A percentile compares a stretch with the other conserved stretches of the same genome.
phyloP scores from a whole-genome alignment of 352 stramenopile species.

The Phytophthora sansomeana region DNA sequence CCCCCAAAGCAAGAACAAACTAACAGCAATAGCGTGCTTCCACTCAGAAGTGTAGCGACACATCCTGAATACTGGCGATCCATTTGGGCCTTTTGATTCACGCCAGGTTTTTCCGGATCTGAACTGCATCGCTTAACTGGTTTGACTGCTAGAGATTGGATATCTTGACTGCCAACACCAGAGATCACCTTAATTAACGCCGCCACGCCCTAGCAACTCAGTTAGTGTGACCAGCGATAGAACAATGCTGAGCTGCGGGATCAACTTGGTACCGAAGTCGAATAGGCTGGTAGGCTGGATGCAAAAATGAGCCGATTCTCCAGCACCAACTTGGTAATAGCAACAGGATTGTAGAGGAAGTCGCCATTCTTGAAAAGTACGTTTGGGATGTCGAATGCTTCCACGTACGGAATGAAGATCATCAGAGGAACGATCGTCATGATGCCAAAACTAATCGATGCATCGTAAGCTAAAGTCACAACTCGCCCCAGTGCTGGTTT shows the following conservation, averaged over 20 bases:
- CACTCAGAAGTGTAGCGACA: slow-evolving; percentile 1
- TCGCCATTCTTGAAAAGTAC: slow-evolving; percentile 8
- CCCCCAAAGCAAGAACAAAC: slow-evolving; percentile 25
- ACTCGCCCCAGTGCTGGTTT: slow-evolving; percentile 19
- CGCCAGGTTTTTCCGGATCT: too few relatives aligned
- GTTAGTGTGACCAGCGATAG: slow-evolving; percentile 12
- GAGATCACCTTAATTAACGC: slow-evolving; percentile 9
- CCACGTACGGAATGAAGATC: slow-evolving; percentile 30
- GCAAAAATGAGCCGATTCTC: slow-evolving; percentile 28
- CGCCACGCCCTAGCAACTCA: slow-evolving; percentile 7
- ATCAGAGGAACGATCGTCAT: slow-evolving; percentile 18
- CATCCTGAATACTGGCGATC: not conserved
- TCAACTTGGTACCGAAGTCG: slow-evolving; percentile 24
- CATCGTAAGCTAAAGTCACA: slow-evolving; percentile 19
- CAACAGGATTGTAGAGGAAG: slow-evolving; percentile 4
- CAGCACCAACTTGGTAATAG: not conserved
- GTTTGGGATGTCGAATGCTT: slow-evolving; percentile 18
- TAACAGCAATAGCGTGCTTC: slow-evolving; percentile 10
- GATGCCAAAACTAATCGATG: slow-evolving; percentile 26
- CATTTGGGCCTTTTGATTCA: not conserved
- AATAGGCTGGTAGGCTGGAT: slow-evolving; percentile 6
- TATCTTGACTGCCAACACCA: not conserved
- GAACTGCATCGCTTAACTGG: too few relatives aligned
- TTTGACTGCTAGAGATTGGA: slow-evolving; percentile 2
- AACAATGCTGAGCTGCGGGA: slow-evolving; percentile 29